These are phyloP conservation scores for Gaillardinia entomophila DNA, from an alignment of 805 yeast species.

Conservation along the genomic window DNA sequence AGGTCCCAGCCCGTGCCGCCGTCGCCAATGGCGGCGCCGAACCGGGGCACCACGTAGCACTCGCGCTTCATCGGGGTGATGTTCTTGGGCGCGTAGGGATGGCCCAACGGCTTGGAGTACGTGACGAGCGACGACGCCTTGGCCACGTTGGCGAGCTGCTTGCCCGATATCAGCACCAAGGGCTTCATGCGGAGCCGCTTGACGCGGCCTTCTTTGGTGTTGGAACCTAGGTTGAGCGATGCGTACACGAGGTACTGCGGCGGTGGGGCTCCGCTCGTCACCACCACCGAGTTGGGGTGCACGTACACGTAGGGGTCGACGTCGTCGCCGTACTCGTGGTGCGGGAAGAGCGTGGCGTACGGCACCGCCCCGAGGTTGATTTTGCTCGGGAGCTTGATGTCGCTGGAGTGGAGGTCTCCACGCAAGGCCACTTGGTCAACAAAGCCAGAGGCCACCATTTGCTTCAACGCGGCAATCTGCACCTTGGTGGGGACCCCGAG, in stretches of 20 bases:
- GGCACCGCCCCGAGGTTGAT: slow-evolving; percentile 57
- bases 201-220: slow-evolving; percentile 35
- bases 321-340: slow-evolving; percentile 24
- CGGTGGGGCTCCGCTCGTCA: slow-evolving; percentile 59
- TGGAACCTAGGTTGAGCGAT: slow-evolving; percentile 52
- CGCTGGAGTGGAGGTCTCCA: slow-evolving; percentile 67
- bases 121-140: slow-evolving; percentile 66
- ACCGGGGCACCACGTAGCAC: slow-evolving; percentile 85
- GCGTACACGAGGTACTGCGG: slow-evolving; percentile 76
- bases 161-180: slow-evolving; percentile 68
- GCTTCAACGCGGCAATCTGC: slow-evolving; percentile 78
- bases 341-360: slow-evolving; percentile 53
- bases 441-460: slow-evolving; percentile 89
- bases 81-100: slow-evolving; percentile 78
- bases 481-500: slow-evolving; percentile 60
- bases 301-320: slow-evolving; percentile 61
- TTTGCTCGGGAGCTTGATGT: slow-evolving; percentile 52
- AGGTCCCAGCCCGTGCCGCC: slow-evolving; percentile 93
- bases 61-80: slow-evolving; percentile 64
- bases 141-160: slow-evolving; percentile 73
- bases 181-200: slow-evolving; percentile 61
- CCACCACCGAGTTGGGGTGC: slow-evolving; percentile 71
- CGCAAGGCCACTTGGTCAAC: slow-evolving; percentile 86
- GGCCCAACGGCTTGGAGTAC: slow-evolving; percentile 87
- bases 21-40: slow-evolving; percentile 76